These are phyloP conservation scores for Picea engelmannii DNA, from an alignment of 83 land plant genomes.

Conservation along the genomic window DNA sequence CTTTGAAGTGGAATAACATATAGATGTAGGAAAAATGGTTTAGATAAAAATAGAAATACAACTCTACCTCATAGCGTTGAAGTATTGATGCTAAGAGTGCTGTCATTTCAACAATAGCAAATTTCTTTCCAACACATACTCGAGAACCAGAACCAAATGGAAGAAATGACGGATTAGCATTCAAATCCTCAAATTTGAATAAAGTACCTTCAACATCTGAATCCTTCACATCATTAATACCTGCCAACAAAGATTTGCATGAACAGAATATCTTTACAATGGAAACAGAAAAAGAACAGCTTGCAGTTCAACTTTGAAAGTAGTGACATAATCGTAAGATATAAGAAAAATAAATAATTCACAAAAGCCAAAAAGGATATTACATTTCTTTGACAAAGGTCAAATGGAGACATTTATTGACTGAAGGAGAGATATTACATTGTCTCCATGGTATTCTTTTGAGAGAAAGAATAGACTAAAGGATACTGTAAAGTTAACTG, in stretches of 20 bases:
- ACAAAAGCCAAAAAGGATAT: not conserved
- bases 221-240: not conserved
- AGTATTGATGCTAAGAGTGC: constrained; percentile 51
- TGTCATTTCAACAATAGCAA: constrained; percentile 36
- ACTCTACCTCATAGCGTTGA: constrained; percentile 50
- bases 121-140: constrained; percentile 56
- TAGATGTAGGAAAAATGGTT: too few species aligned
- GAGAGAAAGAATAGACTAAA: not conserved
- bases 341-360: not conserved
- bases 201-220: not conserved
- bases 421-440: not conserved
- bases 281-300: too few species aligned
- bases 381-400: constrained; percentile 9
- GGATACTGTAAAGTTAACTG: not conserved
- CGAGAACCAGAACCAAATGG: constrained; percentile 69
- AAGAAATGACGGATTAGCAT: constrained; percentile 47
- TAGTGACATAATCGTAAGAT: not conserved
- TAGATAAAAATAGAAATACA: not conserved
- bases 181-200: constrained; percentile 26
- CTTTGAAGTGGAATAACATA: not conserved
- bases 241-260: constrained; percentile 2
- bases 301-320: not conserved
- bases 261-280: not conserved
- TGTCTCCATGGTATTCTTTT: not conserved
- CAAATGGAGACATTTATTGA: not conserved